These are phyloP conservation scores for Funneliformis mosseae DNA, from an alignment of 192 early-diverging fungal species.

Conservation along the genomic window DNA sequence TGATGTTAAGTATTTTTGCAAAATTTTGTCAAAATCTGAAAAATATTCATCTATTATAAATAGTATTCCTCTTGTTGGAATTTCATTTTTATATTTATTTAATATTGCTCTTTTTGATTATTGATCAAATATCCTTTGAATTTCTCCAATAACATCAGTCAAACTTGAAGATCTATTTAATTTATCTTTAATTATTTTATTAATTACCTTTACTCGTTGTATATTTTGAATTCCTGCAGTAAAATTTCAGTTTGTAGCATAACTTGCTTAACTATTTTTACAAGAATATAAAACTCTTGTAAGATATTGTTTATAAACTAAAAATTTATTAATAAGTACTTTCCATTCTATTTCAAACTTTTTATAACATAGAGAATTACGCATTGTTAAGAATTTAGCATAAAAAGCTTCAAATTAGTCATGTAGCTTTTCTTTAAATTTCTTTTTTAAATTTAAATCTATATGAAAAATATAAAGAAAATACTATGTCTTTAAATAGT, in stretches of 20 bases:
- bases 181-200: constrained; percentile 1
- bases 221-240: neutral
- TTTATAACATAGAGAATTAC: neutral
- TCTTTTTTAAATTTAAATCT: neutral
- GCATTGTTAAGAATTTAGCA: neutral
- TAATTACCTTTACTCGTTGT: neutral
- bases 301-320: neutral
- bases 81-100: neutral
- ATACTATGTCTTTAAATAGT: neutral
- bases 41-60: neutral
- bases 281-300: neutral
- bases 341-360: neutral
- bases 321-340: neutral
- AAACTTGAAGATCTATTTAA: neutral
- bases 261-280: neutral
- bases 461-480: neutral
- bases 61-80: neutral
- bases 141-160: neutral
- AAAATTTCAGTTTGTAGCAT: neutral
- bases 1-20: neutral
- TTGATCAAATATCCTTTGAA: neutral
- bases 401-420: neutral
- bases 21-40: neutral
- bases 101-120: neutral
- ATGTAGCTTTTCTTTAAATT: neutral